Base-by-base conservation (phyloP, 331 rosid species). In the Spiraea crenata region DNA sequence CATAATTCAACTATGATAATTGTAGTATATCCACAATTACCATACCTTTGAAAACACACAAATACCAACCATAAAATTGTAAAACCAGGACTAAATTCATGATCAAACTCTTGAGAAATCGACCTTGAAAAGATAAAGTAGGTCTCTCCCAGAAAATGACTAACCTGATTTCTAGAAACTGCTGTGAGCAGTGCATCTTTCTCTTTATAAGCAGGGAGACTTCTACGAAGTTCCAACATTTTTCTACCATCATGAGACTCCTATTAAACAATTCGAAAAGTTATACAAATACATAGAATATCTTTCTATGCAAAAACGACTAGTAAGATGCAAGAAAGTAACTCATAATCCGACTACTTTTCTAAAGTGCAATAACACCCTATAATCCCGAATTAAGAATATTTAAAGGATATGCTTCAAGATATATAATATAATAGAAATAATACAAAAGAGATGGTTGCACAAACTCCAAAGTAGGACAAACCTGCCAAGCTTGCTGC, bases 401-500 rank as follows among this genome's bases (percentile, higher is more conserved):
- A 39, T 4, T 8, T 15, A 9, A 62, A 40, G 15, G 17, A 62
- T 5, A 42, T n/a, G 35, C 48, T 39, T 62, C 17, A 15, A 35
- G 47, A 60, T 16, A 60, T 50, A 19, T 25, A 25, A 25, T 25
- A 69, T 16, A 34, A 55, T 45, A 79, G 57, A 61, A 6, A 12
- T 42, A 9, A 9, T 25, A 61, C 52, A 38, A 50, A 51, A 20
- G 60, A 34, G 15, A 62, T 34, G 20, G 40, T 14, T 35, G 31
- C 48, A 13, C 48, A 61, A 49, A 14, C 25, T 56, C 57, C 15
- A 44, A 62, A 47, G 49, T 62, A 68, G 42, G 60, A 44, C 39
- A 75, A 72, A 91, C 99, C 99, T 91, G 92, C 97, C 97, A 89
- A 74, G 87, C 82, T 69, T 73, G 87, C 82, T 91, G 97, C 82